Evolutionary conservation across 768 basidiomycete species (phyloP), one percentile per base, ranked within the genome.

Genomic region (Podaxis sp.): DNA sequence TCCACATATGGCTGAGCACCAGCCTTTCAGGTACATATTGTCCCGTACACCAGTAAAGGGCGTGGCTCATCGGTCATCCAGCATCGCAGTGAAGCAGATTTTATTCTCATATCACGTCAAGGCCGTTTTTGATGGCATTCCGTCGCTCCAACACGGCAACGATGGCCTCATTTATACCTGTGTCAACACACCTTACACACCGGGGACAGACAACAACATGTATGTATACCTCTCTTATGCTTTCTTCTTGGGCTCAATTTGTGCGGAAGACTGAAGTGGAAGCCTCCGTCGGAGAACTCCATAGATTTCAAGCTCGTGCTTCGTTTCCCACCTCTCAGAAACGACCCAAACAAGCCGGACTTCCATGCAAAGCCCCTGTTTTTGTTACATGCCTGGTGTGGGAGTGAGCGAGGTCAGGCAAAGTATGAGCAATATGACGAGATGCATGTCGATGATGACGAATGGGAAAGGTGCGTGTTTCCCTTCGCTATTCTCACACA

Each of bases 81-180:
- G 96, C 39, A 87, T 99, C 68, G 81, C 86, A 67, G 88, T 96
- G 66, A 99, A 99, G 72, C 85, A 86, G 46, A 95, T 96, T 76
- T 87, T 86, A 63, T 80, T 89, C 42, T 93, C 96, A 8, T 99
- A 99, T 69, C 86, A 87, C 60, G 86, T 95, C 57, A 89, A 93
- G 59, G 86, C 90, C 61, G 94, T 99, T 13, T 91, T 99, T 70
- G 80, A 81, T 33, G 91, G 95, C 64, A 89, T 99, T 52, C 93
- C 95, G 4, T 80, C 80, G 13, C 77, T 99, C 5, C 89, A 94
- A 66, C 97, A 99, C 70, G 95, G 87, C 3, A 96, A 91, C 65
- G 97, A 99, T 68, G 97, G 97, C 0, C 85, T 99, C 61, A 96
- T 99, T 68, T 99, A 98, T 73, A 99, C 97, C 1, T 91, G 92